Evolutionary conservation across 179 eudicot species (phyloP).

Genomic region (Heliamphora pulchella): DNA sequence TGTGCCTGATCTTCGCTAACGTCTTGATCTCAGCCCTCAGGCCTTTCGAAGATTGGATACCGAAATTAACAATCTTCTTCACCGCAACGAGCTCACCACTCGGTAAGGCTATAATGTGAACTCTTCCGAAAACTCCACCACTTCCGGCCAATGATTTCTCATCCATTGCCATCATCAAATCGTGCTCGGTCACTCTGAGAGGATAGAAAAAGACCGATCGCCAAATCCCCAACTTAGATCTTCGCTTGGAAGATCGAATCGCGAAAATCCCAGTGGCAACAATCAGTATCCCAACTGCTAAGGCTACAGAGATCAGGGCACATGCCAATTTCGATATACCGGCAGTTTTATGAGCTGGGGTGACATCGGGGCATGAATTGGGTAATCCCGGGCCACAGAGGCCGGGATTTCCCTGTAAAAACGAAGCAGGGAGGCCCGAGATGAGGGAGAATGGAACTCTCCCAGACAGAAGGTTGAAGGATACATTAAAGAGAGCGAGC

Average conservation of each 20-base stretch:
- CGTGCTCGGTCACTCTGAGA: constrained; percentile 65
- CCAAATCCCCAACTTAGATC: constrained; percentile 35
- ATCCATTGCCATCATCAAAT: constrained; percentile 56
- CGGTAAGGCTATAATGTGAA: constrained; percentile 58
- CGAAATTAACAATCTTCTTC: constrained; percentile 51
- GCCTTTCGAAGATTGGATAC: constrained; percentile 43
- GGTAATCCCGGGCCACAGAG: constrained; percentile 74
- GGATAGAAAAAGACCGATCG: constrained; percentile 75
- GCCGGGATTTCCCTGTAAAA: constrained; percentile 63
- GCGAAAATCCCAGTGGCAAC: constrained; percentile 30
- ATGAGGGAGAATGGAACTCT: constrained; percentile 50
- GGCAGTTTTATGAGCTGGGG: constrained; percentile 21
- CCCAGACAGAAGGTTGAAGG: constrained; percentile 71
- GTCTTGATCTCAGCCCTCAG: constrained; percentile 72
- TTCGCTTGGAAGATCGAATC: constrained; percentile 37
- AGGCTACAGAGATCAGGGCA: constrained; percentile 42
- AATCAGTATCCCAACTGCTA: constrained; percentile 33
- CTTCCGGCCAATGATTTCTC: constrained; percentile 45
- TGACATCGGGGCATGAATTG: constrained; percentile 40
- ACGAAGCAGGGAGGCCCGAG: constrained; percentile 86
- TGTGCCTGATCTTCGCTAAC: constrained; percentile 77
- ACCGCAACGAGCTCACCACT: constrained; percentile 78
- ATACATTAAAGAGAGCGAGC: constrained; percentile 79
- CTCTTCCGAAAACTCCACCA: constrained; percentile 58
- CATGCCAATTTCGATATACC: constrained; percentile 41